Conservation (phyloP, 345 rosid genomes). For the sweet orange (Citrus sinensis) region DNA sequence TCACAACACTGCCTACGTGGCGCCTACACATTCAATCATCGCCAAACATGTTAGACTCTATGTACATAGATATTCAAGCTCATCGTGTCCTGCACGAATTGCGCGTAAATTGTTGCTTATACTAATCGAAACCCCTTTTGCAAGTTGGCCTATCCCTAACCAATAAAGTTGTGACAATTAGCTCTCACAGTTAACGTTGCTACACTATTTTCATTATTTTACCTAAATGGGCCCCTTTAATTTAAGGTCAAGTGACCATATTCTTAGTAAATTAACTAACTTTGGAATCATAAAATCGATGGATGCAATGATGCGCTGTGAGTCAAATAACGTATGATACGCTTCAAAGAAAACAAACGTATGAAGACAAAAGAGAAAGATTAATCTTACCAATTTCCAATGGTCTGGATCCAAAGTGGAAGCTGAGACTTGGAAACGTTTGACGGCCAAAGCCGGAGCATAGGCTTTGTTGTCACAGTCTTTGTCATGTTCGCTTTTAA, state of each 20-base stretch:
- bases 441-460: conserved; percentile 33
- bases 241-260: not conserved
- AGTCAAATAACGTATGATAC: not conserved
- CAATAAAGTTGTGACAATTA: not conserved
- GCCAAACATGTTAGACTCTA: not conserved
- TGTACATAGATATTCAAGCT: not conserved
- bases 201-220: too few species aligned
- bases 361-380: not conserved
- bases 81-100: conserved; percentile 10
- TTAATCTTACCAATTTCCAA: conserved; percentile 61
- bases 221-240: not conserved
- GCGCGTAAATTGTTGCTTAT: conserved; percentile 13
- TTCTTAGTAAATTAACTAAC: not conserved
- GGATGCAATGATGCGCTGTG: too few species aligned
- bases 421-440: conserved; percentile 41
- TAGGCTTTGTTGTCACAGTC: conserved; percentile 39
- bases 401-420: conserved; percentile 35
- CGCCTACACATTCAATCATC: conserved; percentile 43
- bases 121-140: not conserved
- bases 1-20: conserved; percentile 79
- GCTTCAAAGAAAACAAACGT: not conserved
- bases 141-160: not conserved
- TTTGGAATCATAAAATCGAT: not conserved
- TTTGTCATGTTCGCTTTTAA: conserved; percentile 24
- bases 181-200: too few species aligned